phyloP scores from a whole-genome alignment of 139 green algal genomes.

The Gonium pectorale region DNA sequence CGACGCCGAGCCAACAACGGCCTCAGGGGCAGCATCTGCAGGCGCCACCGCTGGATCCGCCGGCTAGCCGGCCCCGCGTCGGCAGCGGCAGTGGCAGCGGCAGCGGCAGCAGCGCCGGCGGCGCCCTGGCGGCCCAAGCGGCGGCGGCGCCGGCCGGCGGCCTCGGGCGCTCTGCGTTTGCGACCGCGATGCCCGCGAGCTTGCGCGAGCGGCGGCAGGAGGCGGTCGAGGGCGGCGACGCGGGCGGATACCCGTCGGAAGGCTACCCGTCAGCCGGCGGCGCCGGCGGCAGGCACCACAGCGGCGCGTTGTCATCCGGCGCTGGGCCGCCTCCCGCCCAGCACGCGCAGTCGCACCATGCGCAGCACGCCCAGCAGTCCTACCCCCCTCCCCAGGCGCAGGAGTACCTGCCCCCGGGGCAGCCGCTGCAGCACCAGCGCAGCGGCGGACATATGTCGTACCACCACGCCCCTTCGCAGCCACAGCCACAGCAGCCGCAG shows the following conservation, averaged over 20 bases:
- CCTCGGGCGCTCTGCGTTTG: too few species aligned
- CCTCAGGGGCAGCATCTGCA: neutral
- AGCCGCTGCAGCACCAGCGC: neutral
- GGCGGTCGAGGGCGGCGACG: too few species aligned
- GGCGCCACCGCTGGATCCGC: neutral
- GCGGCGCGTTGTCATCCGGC: too few species aligned
- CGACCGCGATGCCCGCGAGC: too few species aligned
- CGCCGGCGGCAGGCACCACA: too few species aligned
- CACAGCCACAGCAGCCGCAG: neutral
- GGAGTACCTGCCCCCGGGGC: neutral
- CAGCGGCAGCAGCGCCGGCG: constrained; percentile 7
- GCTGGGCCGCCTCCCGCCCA: too few species aligned
- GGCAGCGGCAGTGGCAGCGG: neutral
- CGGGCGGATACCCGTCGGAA: too few species aligned
- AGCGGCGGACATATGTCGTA: too few species aligned
- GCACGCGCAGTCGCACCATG: neutral
- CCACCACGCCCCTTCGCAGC: neutral
- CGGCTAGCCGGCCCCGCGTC: neutral
- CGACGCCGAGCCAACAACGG: too few species aligned
- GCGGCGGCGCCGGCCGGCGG: neutral
- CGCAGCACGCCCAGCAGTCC: neutral
- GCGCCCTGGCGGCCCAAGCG: neutral
- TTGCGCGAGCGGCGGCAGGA: too few species aligned
- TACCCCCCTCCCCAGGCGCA: neutral
- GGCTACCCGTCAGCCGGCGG: too few species aligned